phyloP scores from a whole-genome alignment of 176 grass and related monocot genomes.

The Triticum monococcum region DNA sequence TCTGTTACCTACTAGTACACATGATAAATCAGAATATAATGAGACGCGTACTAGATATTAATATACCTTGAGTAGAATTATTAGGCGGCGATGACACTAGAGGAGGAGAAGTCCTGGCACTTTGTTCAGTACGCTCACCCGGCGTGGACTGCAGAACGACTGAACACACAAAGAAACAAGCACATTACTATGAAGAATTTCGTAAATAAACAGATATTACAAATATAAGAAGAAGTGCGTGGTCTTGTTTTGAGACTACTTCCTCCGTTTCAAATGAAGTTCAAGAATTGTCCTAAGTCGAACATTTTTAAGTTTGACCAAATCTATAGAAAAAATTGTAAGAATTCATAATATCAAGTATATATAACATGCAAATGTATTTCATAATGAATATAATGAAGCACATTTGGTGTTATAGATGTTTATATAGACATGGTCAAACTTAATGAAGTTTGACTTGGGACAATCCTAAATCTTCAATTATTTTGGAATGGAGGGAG shows the following conservation, averaged over 20 bases:
- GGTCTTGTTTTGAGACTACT: background rate
- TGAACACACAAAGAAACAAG: background rate
- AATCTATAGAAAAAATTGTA: too few species aligned
- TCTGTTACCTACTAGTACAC: background rate
- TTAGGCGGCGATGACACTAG: background rate
- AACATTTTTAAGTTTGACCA: too few species aligned
- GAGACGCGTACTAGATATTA: background rate
- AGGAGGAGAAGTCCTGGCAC: background rate
- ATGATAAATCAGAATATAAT: background rate
- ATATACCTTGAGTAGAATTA: constrained; percentile 22
- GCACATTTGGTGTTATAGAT: too few species aligned
- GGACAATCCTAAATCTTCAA: too few species aligned
- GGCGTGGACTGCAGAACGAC: constrained; percentile 12
- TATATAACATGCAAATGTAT: too few species aligned
- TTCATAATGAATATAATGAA: too few species aligned
- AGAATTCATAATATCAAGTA: too few species aligned
- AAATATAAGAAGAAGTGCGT: background rate
- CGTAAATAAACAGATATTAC: background rate
- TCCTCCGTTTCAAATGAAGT: too few species aligned
- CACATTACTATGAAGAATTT: background rate
- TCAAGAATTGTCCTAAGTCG: too few species aligned
- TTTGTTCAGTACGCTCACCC: background rate
- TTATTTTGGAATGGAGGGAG: background rate
- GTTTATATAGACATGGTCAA: too few species aligned
- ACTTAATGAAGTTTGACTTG: too few species aligned